phyloP scores from a whole-genome alignment of 2,329 filamentous ascomycete species.

The Colletotrichum trifolii region DNA sequence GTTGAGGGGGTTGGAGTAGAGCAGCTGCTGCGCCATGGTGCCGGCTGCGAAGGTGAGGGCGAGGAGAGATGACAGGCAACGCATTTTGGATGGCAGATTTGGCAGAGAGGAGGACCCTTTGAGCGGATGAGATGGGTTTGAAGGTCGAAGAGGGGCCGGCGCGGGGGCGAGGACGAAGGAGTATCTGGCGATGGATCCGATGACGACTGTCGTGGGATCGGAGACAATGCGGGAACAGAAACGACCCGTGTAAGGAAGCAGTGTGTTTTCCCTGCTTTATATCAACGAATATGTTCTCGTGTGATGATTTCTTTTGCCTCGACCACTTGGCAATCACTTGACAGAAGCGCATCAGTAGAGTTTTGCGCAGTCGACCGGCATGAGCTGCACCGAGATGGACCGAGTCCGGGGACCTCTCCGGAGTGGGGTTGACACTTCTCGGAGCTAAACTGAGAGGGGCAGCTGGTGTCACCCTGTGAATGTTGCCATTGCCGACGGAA shows the following conservation, averaged over 20 bases:
- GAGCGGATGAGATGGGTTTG: neutral
- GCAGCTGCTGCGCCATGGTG: conserved; percentile 40
- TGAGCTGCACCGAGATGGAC: conserved; percentile 33
- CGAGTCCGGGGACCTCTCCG: conserved; percentile 27
- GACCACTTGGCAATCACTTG: neutral
- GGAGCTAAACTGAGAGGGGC: conserved; percentile 27
- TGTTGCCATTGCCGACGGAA: conserved; percentile 17
- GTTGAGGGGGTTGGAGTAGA: conserved; percentile 46
- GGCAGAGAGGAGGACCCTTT: neutral
- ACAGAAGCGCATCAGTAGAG: conserved; percentile 16
- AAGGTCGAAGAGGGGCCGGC: neutral
- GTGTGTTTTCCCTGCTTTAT: no score
- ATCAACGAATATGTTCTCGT: neutral
- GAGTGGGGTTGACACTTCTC: conserved; percentile 19
- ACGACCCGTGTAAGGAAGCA: no score
- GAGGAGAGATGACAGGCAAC: neutral
- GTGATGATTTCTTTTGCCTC: neutral
- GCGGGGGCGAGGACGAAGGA: no score
- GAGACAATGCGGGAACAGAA: no score
- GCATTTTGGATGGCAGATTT: conserved; percentile 4
- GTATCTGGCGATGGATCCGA: no score
- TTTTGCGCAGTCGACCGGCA: conserved; percentile 1
- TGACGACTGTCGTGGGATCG: no score
- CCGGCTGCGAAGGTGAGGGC: conserved; percentile 20
- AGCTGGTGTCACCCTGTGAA: conserved; percentile 3